Base-by-base conservation (phyloP, 495 filamentous ascomycete genomes). In the Bombardia bombarda region DNA sequence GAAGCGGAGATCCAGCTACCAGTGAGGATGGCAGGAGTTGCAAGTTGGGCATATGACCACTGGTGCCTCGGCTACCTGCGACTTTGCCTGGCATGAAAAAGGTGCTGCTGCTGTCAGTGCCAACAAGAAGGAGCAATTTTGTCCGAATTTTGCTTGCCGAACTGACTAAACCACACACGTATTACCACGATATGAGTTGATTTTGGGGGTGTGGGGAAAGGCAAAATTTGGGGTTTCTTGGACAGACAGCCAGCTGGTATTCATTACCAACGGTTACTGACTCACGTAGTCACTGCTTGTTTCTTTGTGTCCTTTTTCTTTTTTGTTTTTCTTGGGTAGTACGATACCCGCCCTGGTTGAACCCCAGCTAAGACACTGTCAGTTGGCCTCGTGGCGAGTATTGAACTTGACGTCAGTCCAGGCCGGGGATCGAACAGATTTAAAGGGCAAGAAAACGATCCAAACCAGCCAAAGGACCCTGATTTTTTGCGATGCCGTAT, bases 331-430 rank as follows among this genome's bases (percentile, higher is more conserved):
- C 13, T 20, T 31, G 14, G 24, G 40, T 42, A 34, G 17, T 20
- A 33, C 40, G 17, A 18, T 12, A 41, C 16, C 25, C 25, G 38
- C 24, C 8, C n/a, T 9, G 20, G 40, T 33, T 20, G 4, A 17
- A 34, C 18, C 23, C 28, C 18, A 23, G 31, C 18, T 25, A 19
- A 34, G 40, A 42, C 40, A 32, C 18, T 42, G 30, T 33, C 40
- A 42, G 13, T 42, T 32, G 13, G 16, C n/a, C 36, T 12, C 26
- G 20, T 42, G 40, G 16, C 34, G 20, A 12, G n/a, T 20, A 23
- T 42, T 13, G 28, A 4, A 32, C 18, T 34, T 24, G 19, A 33
- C 17, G 30, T 42, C 30, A 33, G 22, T 4, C 26, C 6, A 28
- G 26, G 26, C 9, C 26, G 13, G 26, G 9, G 1, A 10, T 28